Evolutionary conservation across 352 stramenopile genomes (phyloP).

Genomic region (Globisporangium rhizosaccharum): DNA sequence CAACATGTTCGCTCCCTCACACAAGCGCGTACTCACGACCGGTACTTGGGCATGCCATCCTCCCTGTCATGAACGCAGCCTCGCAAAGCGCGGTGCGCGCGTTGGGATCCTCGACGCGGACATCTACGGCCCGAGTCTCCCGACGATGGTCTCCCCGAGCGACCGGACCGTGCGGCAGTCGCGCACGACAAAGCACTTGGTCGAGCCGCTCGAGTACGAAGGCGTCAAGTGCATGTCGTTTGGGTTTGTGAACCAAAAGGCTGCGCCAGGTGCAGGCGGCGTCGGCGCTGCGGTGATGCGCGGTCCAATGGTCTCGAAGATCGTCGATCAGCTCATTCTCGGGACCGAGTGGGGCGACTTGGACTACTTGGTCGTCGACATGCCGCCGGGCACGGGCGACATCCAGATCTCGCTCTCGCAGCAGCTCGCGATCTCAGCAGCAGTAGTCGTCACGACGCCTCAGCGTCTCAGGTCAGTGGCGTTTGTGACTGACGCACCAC

Average conservation of each 20-base stretch:
- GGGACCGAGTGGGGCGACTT: conserved; percentile 98
- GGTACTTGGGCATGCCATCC: neutral
- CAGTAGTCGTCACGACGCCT: conserved; percentile 98
- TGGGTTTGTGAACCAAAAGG: conserved; percentile 88
- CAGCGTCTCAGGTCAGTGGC: conserved; percentile 93
- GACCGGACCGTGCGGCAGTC: conserved; percentile 69
- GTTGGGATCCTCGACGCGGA: conserved; percentile 99
- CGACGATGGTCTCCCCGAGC: conserved; percentile 91
- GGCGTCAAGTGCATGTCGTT: conserved; percentile 92
- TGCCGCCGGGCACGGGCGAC: conserved; percentile 99
- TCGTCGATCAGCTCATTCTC: conserved; percentile 94
- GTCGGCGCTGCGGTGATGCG: conserved; percentile 92
- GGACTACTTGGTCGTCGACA: conserved; percentile 99
- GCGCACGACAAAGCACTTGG: conserved; percentile 62
- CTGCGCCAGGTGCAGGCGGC: conserved; percentile 65
- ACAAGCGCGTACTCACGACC: too few species aligned
- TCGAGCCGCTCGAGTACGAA: conserved; percentile 81
- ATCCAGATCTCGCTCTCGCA: conserved; percentile 98
- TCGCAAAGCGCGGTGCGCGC: conserved; percentile 85
- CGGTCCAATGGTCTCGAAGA: conserved; percentile 97
- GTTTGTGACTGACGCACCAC: too few species aligned
- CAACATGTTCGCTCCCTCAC: neutral
- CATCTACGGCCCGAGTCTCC: conserved; percentile 98
- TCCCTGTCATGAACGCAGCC: conserved; percentile 20
- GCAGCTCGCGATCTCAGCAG: conserved; percentile 95